Conservation (phyloP, 768 basidiomycete genomes). For the Suillus tomentosus region DNA sequence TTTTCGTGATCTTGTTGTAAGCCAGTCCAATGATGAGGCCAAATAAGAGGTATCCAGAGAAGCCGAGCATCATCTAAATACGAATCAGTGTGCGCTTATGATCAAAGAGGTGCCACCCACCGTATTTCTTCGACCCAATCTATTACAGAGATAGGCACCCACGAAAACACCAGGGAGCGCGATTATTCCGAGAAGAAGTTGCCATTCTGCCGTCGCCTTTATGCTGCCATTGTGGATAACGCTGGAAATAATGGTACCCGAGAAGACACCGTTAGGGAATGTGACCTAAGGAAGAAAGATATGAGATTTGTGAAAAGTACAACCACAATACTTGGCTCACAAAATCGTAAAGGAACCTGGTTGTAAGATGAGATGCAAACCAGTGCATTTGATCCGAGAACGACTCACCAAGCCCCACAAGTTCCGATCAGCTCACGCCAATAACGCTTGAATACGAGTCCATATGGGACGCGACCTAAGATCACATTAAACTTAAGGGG, state of each 20-base stretch:
- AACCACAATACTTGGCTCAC: conserved; percentile 28
- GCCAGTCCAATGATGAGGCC: conserved; percentile 60
- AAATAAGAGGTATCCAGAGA: conserved; percentile 67
- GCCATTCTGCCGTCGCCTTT: conserved; percentile 67
- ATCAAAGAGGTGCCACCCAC: conserved; percentile 30
- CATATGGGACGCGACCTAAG: conserved; percentile 61
- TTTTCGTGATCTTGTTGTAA: conserved; percentile 63
- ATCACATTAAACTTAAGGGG: conserved; percentile 8
- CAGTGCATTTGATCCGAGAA: not conserved
- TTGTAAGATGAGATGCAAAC: conserved; percentile 11
- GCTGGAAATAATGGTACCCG: conserved; percentile 65
- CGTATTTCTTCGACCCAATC: conserved; percentile 59
- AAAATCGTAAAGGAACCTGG: conserved; percentile 73
- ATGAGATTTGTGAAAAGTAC: conserved; percentile 3
- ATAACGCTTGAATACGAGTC: conserved; percentile 59
- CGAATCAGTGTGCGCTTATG: conserved; percentile 9
- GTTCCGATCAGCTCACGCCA: conserved; percentile 74
- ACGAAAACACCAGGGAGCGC: conserved; percentile 64
- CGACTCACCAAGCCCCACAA: conserved; percentile 64
- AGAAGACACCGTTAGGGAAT: conserved; percentile 74
- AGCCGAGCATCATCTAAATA: conserved; percentile 63
- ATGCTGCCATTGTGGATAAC: conserved; percentile 58
- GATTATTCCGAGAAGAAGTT: conserved; percentile 62
- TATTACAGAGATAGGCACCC: conserved; percentile 51
- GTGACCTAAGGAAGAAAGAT: conserved; percentile 46